phyloP scores from a whole-genome alignment of 768 basidiomycete genomes.

The Polyporus arcularius region DNA sequence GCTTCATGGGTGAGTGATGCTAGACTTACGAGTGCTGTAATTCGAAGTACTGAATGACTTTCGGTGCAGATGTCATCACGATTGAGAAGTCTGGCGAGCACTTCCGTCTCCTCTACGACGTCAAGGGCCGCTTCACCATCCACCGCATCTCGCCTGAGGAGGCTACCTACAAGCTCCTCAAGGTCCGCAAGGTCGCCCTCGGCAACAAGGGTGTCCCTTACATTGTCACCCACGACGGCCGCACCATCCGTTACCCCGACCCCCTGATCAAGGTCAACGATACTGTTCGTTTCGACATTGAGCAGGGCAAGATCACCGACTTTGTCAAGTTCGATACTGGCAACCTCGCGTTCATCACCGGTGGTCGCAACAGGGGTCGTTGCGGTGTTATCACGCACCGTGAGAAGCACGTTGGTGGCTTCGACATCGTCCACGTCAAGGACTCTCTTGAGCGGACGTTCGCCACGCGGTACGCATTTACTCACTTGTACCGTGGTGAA shows the following conservation, averaged over 20 bases:
- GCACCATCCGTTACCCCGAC: conserved; percentile 99
- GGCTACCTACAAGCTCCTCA: conserved; percentile 94
- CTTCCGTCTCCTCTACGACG: conserved; percentile 98
- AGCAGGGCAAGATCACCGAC: conserved; percentile 90
- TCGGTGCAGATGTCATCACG: conserved; percentile 79
- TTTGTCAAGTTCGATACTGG: conserved; percentile 96
- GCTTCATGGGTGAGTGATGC: conserved; percentile 83
- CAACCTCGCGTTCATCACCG: conserved; percentile 96
- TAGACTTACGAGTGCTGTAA: neutral
- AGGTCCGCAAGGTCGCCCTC: conserved; percentile 89
- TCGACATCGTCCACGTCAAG: conserved; percentile 98
- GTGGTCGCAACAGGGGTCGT: conserved; percentile 99
- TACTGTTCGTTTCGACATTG: conserved; percentile 95
- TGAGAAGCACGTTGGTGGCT: conserved; percentile 97
- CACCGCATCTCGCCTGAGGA: conserved; percentile 99
- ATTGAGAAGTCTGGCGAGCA: conserved; percentile 99
- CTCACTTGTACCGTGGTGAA: too few relatives aligned
- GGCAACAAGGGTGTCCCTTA: conserved; percentile 94
- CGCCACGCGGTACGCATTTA: conserved; percentile 84
- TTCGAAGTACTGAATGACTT: conserved; percentile 2
- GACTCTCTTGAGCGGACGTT: conserved; percentile 95
- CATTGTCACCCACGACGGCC: conserved; percentile 98
- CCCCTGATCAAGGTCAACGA: conserved; percentile 95
- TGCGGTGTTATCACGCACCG: conserved; percentile 94
- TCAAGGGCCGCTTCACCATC: conserved; percentile 99